Conservation (phyloP, 148 eudicot species). For the Agrostemma githago region DNA sequence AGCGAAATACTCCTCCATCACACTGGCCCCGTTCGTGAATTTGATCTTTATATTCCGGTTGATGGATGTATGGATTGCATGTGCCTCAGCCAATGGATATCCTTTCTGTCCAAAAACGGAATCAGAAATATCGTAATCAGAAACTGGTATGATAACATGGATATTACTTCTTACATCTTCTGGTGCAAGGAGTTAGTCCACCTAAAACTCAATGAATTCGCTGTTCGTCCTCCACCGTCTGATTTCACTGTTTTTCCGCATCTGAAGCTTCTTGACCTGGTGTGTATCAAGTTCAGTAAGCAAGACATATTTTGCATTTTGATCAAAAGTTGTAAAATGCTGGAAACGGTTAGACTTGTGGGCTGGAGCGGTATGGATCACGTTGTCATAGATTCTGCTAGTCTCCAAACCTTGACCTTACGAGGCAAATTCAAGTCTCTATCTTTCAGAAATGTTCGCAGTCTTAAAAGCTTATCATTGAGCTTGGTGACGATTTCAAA, state of each 20-base stretch:
- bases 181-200: not conserved
- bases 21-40: not conserved
- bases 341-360: not conserved
- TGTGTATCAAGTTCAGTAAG: not conserved
- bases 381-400: not conserved
- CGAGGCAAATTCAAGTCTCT: not conserved
- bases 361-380: not conserved
- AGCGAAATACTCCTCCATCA: slow-evolving; percentile 8
- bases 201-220: not conserved
- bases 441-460: not conserved
- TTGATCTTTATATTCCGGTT: not conserved
- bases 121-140: not conserved
- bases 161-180: not conserved
- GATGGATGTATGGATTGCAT: not conserved
- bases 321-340: slow-evolving; percentile 2
- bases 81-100: slow-evolving; percentile 5
- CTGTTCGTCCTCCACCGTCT: not conserved
- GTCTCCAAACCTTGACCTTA: not conserved
- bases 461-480: not conserved
- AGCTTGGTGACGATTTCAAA: not conserved
- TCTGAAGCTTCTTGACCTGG: not conserved
- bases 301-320: not conserved
- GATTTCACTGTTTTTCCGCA: slow-evolving; percentile 2
- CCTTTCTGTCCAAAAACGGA: not conserved
- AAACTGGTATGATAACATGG: not conserved